Percentiles rank a stretch among this genome's conserved stretches.
Conservation (phyloP, 768 basidiomycete species). For the Austroboletus eburneus region DNA sequence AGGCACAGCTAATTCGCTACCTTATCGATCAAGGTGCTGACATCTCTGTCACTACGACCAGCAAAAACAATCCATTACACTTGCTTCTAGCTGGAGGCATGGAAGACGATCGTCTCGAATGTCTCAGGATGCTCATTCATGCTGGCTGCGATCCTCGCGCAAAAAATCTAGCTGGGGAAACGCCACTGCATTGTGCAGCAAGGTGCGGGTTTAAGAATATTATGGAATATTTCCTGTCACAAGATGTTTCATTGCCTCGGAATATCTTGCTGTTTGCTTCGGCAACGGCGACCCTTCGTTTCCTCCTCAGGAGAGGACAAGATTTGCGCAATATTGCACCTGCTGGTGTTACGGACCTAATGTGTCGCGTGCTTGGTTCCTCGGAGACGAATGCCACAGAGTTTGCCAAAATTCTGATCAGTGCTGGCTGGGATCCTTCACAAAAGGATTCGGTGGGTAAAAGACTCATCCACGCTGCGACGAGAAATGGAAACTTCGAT, state of each 20-base stretch:
- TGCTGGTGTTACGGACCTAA: not conserved
- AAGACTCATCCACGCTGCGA: not conserved
- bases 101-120: not conserved
- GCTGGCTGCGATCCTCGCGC: constrained; percentile 1
- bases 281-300: not conserved
- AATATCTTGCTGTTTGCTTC: not conserved
- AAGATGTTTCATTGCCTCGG: not conserved
- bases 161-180: not conserved
- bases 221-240: not conserved
- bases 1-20: not conserved
- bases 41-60: not conserved
- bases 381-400: not conserved
- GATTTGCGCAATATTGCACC: not conserved
- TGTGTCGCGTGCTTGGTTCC: not conserved
- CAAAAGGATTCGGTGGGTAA: not conserved
- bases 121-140: not conserved
- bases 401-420: not conserved
- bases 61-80: not conserved
- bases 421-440: not conserved
- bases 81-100: not conserved
- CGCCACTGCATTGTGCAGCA: not conserved
- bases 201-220: not conserved
- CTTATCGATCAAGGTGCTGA: not conserved
- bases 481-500: not conserved
- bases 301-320: not conserved